Evolutionary conservation across 2,329 filamentous ascomycete genomes (phyloP).

Genomic region (Coniochaeta prunicola): DNA sequence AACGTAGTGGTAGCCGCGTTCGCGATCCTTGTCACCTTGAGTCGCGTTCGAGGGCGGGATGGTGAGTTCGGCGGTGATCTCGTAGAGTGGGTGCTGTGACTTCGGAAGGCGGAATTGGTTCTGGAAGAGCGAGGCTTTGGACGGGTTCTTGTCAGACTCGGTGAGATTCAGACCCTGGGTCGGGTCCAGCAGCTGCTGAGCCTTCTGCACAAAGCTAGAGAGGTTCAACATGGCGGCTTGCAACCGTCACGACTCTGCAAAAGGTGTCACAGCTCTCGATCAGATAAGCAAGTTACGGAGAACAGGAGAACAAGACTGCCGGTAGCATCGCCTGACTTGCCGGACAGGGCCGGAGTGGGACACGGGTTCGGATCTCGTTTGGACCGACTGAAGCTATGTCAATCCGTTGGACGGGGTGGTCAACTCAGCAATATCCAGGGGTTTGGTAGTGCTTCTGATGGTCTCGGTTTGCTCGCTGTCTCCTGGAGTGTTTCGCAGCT

Average conservation of each 20-base stretch:
- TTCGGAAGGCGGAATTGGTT: conserved; percentile 92
- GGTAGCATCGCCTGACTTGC: neutral
- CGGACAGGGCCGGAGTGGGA: neutral
- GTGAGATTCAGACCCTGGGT: conserved; percentile 68
- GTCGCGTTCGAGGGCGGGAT: conserved; percentile 67
- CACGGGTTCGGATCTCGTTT: neutral
- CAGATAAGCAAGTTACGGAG: neutral
- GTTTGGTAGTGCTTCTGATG: neutral
- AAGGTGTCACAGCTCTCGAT: neutral
- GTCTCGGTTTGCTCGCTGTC: neutral
- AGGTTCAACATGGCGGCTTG: conserved; percentile 47
- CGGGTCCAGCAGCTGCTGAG: conserved; percentile 89
- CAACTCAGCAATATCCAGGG: neutral
- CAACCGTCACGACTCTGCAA: neutral
- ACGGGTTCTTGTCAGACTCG: conserved; percentile 71
- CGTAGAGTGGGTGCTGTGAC: conserved; percentile 86
- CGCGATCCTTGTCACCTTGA: conserved; percentile 63
- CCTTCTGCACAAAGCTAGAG: conserved; percentile 85
- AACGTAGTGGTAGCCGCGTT: conserved; percentile 78
- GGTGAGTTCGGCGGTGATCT: conserved; percentile 93
- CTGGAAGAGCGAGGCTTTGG: conserved; percentile 89
- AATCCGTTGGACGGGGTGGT: neutral
- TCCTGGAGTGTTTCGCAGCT: neutral
- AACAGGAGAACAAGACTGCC: neutral
- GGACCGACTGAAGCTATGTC: neutral